A percentile compares a stretch with the other conserved stretches of the same genome.
phyloP scores from a whole-genome alignment of 768 basidiomycete species.

The Serendipita sp. region DNA sequence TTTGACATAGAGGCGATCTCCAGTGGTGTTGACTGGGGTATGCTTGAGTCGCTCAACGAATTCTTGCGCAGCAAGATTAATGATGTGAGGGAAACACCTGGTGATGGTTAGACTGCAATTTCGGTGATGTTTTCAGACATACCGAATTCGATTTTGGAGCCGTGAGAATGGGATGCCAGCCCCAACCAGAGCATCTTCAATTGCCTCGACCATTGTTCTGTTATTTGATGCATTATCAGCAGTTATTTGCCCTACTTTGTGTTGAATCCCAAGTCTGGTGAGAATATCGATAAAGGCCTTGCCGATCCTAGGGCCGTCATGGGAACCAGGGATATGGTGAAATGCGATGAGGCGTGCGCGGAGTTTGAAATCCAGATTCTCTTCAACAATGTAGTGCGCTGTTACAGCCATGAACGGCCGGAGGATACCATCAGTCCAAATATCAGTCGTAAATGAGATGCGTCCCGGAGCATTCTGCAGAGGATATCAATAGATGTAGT shows the following conservation, averaged over 20 bases:
- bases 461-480: neutral
- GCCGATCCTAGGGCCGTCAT: neutral
- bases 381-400: neutral
- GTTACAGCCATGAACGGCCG: neutral
- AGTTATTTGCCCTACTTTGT: neutral
- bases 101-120: slow-evolving; percentile 7
- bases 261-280: no score
- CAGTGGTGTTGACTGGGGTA: neutral
- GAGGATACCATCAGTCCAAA: neutral
- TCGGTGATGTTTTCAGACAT: neutral
- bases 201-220: neutral
- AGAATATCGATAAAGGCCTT: neutral
- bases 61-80: slow-evolving; percentile 3
- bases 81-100: slow-evolving; percentile 10
- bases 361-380: neutral
- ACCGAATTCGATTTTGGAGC: neutral
- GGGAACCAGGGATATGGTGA: neutral
- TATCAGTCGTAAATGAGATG: neutral
- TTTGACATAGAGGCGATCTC: neutral
- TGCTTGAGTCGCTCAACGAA: neutral
- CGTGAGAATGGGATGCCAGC: neutral
- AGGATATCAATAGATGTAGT: neutral
- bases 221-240: neutral
- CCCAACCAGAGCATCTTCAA: neutral
- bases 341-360: neutral